These are phyloP conservation scores for Rhodamnia rubescens DNA, from an alignment of 345 rosid genomes.

Conservation along the genomic window DNA sequence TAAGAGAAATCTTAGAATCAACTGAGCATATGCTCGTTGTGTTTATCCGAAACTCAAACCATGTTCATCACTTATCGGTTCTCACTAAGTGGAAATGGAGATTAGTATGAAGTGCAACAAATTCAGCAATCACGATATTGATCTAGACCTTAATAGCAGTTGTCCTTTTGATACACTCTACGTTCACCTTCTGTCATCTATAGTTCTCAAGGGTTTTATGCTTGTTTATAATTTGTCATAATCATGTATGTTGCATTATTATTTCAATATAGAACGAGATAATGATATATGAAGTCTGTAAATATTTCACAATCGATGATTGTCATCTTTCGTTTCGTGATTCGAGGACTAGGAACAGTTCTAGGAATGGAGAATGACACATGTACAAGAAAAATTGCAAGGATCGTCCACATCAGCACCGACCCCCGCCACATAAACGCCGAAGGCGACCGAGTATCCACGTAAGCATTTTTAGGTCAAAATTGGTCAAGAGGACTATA, in stretches of 20 bases:
- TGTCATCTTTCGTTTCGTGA: not conserved
- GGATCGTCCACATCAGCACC: no score
- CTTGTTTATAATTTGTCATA: not conserved
- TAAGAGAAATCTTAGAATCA: not conserved
- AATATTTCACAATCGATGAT: not conserved
- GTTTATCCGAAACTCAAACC: not conserved
- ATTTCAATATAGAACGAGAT: no score
- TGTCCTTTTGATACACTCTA: not conserved
- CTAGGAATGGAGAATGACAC: not conserved
- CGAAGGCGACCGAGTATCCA: no score
- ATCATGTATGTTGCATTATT: fast-evolving
- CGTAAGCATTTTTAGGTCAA: no score
- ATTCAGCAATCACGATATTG: not conserved
- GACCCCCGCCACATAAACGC: no score
- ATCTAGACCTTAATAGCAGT: not conserved
- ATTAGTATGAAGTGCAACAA: not conserved
- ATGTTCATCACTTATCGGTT: not conserved
- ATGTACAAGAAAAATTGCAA: no score
- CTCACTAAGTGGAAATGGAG: not conserved
- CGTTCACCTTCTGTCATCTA: fast-evolving
- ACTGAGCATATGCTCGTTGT: not conserved
- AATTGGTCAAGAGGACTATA: no score
- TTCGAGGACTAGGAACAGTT: not conserved
- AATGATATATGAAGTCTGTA: not conserved
- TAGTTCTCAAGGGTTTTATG: not conserved